Base-by-base conservation (phyloP, 345 rosid genomes). In the Eutrema yunnanense region DNA sequence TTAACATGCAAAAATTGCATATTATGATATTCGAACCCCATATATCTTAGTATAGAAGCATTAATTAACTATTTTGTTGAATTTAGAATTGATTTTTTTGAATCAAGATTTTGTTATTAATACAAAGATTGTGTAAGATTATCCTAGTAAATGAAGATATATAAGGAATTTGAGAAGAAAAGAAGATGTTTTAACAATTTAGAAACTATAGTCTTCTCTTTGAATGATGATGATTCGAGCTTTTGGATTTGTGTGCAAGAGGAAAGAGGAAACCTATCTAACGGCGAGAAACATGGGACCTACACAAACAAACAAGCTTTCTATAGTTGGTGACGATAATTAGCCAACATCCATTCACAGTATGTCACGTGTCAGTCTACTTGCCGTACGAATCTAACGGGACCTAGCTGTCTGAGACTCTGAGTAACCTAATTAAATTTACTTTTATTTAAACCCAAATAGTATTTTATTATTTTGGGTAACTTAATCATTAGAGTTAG, bases 401-500 rank as follows among this genome's bases (percentile, higher is more conserved):
- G 72, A 73, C 67, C 66, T 67, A 58, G 46, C 13, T 48, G 61
- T 63, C 64, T 36, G 48, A 62, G 26, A 62, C 46, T 13, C 48
- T 26, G 59, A 60, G 26, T 71, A 4, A 38, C 12, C 41, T 71
- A 51, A 62, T 19, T 52, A 6, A 72, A 33, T 12, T 61, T 62
- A 33, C 27, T 33, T 53, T 26, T 52, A 30, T 53, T 14, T 53
- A 3, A 61, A 19, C 65, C 33, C 14, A 16, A 50, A 50, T 9
- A 4, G n/a, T n/a, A n/a, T n/a, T 22, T n/a, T 49, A 55, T 7
- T 46, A 26, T 33, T 58, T 62, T 43, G 10, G 22, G 19, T 63
- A 55, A 33, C 52, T 55, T 66, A 59, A 67, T 74, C 61, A 67
- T 74, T 58, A 22, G 62, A 41, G 47, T 50, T 13, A 40, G 67